These are phyloP conservation scores for Trichoderma gracile DNA, from an alignment of 2,329 filamentous ascomycete genomes.

Conservation along the genomic window DNA sequence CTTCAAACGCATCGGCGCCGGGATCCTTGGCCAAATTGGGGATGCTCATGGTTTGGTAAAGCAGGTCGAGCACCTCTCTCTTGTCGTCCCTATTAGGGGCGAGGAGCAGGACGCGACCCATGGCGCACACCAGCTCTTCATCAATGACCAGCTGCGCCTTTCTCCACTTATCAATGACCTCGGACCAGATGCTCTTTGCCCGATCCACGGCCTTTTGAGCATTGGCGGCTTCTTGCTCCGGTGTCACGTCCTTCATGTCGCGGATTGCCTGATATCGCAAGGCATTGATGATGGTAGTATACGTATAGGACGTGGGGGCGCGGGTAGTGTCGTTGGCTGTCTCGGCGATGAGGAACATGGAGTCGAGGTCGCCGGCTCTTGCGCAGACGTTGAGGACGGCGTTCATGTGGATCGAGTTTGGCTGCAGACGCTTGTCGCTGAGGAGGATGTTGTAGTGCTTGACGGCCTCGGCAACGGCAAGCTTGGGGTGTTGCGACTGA, in stretches of 20 bases:
- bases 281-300: constrained; percentile 79
- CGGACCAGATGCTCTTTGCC: constrained; percentile 76
- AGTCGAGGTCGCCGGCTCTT: constrained; percentile 72
- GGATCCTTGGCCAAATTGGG: constrained; percentile 52
- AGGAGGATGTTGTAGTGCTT: constrained; percentile 76
- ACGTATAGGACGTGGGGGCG: constrained; percentile 70
- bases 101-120: constrained; percentile 75
- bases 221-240: constrained; percentile 39
- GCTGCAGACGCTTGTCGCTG: constrained; percentile 62
- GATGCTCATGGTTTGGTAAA: constrained; percentile 82
- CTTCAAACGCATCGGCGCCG: constrained; percentile 28
- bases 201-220: constrained; percentile 58
- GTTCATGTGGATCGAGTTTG: constrained; percentile 82
- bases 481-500: constrained; percentile 55
- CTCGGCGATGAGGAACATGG: constrained; percentile 74
- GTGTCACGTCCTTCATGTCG: constrained; percentile 33
- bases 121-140: constrained; percentile 74
- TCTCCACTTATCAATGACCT: constrained; percentile 75
- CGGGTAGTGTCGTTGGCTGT: constrained; percentile 65
- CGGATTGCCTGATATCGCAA: constrained; percentile 51
- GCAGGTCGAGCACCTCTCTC: constrained; percentile 70
- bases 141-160: constrained; percentile 71
- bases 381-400: constrained; percentile 82
- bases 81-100: constrained; percentile 61
- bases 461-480: constrained; percentile 68